Conservation (phyloP, 1,284 basidiomycete genomes). For the Ceratobasidium sp. region DNA sequence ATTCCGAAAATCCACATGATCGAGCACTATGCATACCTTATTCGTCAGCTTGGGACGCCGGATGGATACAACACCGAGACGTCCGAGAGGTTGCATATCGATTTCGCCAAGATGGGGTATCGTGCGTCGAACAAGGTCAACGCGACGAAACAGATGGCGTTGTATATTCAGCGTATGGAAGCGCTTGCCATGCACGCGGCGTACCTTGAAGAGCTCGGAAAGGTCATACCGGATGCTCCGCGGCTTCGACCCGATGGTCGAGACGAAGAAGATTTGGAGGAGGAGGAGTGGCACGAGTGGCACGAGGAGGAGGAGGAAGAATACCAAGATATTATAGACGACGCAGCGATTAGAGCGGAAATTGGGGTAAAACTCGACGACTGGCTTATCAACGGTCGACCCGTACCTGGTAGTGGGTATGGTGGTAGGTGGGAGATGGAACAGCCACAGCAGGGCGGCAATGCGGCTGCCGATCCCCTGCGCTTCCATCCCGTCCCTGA, state of each 20-base stretch:
- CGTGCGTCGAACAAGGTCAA: conserved; percentile 42
- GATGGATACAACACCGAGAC: conserved; percentile 47
- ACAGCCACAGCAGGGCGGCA: too few species aligned
- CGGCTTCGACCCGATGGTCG: neutral
- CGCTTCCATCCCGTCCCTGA: conserved; percentile 18
- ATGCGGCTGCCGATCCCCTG: too few species aligned
- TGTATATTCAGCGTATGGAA: conserved; percentile 28
- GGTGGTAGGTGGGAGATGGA: too few species aligned
- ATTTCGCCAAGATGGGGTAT: conserved; percentile 44
- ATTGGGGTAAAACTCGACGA: too few species aligned
- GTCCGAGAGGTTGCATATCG: conserved; percentile 48
- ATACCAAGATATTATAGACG: too few species aligned
- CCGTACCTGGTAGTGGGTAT: too few species aligned
- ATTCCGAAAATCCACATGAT: conserved; percentile 61
- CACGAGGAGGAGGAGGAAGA: neutral
- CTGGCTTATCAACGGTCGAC: too few species aligned
- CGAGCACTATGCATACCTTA: conserved; percentile 40
- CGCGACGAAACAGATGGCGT: conserved; percentile 46
- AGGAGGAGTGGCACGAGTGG: neutral
- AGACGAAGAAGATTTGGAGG: neutral
- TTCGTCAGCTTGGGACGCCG: conserved; percentile 41
- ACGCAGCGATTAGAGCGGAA: too few species aligned
- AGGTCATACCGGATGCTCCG: neutral
- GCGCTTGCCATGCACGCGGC: conserved; percentile 32
- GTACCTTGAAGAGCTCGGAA: conserved; percentile 3